These are phyloP conservation scores for Tardiomyces depauwii DNA, from an alignment of 1,139 yeast species.

Conservation along the genomic window DNA sequence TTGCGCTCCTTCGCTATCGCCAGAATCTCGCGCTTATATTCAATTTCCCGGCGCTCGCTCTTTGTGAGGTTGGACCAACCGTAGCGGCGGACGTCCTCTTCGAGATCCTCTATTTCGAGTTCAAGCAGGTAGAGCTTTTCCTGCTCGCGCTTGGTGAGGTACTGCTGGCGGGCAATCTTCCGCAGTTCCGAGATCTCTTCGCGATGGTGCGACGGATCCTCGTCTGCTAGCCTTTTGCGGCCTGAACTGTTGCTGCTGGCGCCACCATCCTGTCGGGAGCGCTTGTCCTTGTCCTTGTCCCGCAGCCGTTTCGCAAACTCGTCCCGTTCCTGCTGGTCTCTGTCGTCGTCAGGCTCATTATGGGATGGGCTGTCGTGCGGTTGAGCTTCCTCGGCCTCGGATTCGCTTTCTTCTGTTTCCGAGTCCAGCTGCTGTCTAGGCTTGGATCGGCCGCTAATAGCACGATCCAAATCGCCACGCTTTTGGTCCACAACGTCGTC, in stretches of 20 bases:
- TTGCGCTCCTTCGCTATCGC: constrained; percentile 33
- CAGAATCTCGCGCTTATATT: constrained; percentile 38
- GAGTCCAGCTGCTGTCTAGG: constrained; percentile 2
- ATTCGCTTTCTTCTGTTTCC: constrained; percentile 2
- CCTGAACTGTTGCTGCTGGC: background rate
- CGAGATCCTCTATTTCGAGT: constrained; percentile 38
- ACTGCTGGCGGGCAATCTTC: constrained; percentile 37
- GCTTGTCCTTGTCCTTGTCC: constrained; percentile 12
- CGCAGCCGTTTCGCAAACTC: constrained; percentile 22
- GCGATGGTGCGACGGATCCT: constrained; percentile 4
- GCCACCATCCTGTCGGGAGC: constrained; percentile 5
- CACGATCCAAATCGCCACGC: background rate
- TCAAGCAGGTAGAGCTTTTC: constrained; percentile 34
- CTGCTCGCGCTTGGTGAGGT: constrained; percentile 38
- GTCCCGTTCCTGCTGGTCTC: constrained; percentile 20
- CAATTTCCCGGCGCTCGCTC: constrained; percentile 41
- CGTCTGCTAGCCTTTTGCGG: constrained; percentile 4
- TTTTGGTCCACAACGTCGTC: constrained; percentile 6
- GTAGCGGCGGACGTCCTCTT: constrained; percentile 33
- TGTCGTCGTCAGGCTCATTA: no score
- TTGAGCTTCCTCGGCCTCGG: constrained; percentile 5
- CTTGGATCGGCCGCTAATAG: background rate
- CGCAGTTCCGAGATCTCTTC: constrained; percentile 28
- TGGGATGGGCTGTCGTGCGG: no score
- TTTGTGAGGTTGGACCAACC: constrained; percentile 41